Conservation (phyloP, 345 rosid genomes). For the Melaleuca alternifolia region DNA sequence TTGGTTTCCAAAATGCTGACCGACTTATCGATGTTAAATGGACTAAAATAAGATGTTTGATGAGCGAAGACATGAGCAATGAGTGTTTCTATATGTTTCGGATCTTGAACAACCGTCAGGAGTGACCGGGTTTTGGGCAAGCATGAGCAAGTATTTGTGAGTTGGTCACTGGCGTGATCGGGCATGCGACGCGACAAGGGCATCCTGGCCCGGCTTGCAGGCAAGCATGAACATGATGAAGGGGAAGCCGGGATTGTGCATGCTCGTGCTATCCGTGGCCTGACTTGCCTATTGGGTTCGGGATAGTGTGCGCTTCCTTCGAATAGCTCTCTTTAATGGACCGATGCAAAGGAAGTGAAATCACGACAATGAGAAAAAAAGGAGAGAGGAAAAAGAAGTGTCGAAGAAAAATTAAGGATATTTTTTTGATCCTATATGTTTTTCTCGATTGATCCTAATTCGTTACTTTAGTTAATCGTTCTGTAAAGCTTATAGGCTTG, state of each 20-base stretch:
- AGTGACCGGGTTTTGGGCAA: not conserved
- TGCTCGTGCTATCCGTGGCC: not conserved
- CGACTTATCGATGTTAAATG: not conserved
- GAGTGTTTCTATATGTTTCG: not conserved
- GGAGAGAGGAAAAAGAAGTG: no score
- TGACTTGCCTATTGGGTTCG: not conserved
- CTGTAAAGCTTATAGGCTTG: no score
- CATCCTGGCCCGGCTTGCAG: not conserved
- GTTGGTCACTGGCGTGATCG: not conserved
- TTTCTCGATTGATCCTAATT: no score
- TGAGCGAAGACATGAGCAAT: not conserved
- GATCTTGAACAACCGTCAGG: not conserved
- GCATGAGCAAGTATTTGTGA: not conserved
- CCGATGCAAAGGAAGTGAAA: no score
- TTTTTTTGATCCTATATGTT: no score
- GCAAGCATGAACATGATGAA: not conserved
- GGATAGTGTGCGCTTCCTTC: not conserved
- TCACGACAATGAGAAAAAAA: no score
- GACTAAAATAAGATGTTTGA: not conserved
- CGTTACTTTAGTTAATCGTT: no score
- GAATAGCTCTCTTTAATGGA: no score
- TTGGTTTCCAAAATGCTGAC: no score
- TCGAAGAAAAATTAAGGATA: no score
- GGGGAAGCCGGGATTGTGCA: not conserved
- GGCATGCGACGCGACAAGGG: not conserved